Percentiles rank a stretch among this genome's conserved stretches.
Conservation (phyloP, 208 protist genomes). For the Kentomonas sorsogonicus region DNA sequence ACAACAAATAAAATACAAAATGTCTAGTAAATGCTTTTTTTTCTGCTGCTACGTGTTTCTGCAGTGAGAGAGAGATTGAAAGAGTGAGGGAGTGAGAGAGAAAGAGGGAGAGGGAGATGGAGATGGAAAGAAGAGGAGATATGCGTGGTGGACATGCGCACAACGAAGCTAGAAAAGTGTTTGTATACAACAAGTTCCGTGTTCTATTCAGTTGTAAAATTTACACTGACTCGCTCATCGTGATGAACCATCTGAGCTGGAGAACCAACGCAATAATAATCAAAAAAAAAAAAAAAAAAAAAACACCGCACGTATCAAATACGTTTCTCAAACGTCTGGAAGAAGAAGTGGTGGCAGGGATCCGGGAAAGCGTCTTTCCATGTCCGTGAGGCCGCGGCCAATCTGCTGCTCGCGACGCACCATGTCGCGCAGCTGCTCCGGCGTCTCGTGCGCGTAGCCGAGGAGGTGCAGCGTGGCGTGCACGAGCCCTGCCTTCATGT, state of each 20-base stretch:
- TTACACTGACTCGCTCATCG: not conserved
- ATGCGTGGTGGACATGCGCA: too few species aligned
- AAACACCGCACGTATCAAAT: not conserved
- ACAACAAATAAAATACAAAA: not conserved
- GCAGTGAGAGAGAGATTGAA: not conserved
- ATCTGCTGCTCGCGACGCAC: slow-evolving; percentile 52
- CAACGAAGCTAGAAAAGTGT: slow-evolving; percentile 18
- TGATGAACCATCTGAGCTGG: not conserved
- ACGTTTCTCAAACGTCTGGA: not conserved
- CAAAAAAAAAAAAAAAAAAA: slow-evolving; percentile 1
- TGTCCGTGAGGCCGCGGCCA: slow-evolving; percentile 22
- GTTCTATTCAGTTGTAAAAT: not conserved
- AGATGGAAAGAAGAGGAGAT: too few species aligned
- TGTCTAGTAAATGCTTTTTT: not conserved
- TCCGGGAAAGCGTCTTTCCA: slow-evolving; percentile 32
- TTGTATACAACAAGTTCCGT: not conserved
- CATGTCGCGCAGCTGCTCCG: slow-evolving; percentile 53
- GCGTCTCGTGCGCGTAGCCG: slow-evolving; percentile 68
- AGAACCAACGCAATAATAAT: slow-evolving; percentile 1
- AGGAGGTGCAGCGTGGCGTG: slow-evolving; percentile 74
- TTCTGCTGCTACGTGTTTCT: not conserved
- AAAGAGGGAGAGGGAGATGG: too few species aligned
- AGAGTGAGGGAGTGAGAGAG: too few species aligned
- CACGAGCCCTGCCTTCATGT: slow-evolving; percentile 58
- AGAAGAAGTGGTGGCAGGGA: not conserved